phyloP scores from a whole-genome alignment of 2,329 filamentous ascomycete species.

The Sclerotinia subarctica region DNA sequence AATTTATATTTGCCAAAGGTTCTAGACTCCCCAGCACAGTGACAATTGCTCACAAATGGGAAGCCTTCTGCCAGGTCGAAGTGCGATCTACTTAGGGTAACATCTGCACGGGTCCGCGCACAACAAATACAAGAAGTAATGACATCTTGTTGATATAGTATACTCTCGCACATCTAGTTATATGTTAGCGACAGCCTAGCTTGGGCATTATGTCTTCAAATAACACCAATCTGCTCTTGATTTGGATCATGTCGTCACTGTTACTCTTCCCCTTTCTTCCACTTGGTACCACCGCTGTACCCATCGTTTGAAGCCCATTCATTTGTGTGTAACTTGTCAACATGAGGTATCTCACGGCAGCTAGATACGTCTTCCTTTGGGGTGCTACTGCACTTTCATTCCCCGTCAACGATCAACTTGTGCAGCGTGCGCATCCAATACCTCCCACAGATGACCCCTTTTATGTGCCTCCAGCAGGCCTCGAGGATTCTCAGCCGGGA shows the following conservation, averaged over 20 bases:
- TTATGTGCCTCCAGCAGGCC: slow-evolving; percentile 39
- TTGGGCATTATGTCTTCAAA: neutral
- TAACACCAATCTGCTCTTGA: neutral
- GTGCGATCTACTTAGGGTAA: neutral
- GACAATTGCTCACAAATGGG: neutral
- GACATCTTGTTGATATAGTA: neutral
- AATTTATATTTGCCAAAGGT: neutral
- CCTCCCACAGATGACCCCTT: slow-evolving; percentile 41
- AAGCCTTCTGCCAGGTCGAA: neutral
- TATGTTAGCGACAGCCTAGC: neutral
- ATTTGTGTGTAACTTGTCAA: neutral
- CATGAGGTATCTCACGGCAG: neutral
- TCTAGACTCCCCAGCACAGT: neutral
- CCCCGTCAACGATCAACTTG: neutral
- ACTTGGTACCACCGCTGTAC: neutral
- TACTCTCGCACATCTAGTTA: neutral
- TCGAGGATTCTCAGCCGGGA: slow-evolving; percentile 37
- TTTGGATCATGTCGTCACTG: neutral
- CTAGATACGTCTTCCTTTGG: neutral
- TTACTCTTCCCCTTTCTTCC: neutral
- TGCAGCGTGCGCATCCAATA: slow-evolving; percentile 21
- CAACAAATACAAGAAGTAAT: neutral
- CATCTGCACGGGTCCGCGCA: neutral
- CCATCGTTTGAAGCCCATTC: no score
- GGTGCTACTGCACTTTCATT: neutral